phyloP scores from a whole-genome alignment of 2,329 filamentous ascomycete genomes.

The Arthrobotrys megalospora region DNA sequence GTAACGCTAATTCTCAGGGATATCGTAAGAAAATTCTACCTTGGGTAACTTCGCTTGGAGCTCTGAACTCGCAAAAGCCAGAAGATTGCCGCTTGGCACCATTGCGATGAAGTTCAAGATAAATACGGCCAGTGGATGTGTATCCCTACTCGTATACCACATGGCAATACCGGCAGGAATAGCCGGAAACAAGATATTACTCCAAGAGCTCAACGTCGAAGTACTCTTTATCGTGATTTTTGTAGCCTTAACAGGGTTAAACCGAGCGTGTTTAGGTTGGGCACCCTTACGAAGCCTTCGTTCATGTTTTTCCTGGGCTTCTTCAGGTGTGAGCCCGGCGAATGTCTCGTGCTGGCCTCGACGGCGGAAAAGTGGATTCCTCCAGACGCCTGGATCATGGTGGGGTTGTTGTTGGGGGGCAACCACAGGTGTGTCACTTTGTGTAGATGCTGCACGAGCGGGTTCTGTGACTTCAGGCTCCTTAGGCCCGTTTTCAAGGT shows the following conservation, averaged over 20 bases:
- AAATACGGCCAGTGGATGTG: constrained; percentile 46
- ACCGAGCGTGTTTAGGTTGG: constrained; percentile 37
- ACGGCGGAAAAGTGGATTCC: constrained; percentile 50
- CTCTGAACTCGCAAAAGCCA: constrained; percentile 49
- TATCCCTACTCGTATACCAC: constrained; percentile 42
- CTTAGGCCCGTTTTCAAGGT: constrained; percentile 47
- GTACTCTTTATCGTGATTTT: constrained; percentile 49
- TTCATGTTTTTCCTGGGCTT: constrained; percentile 37
- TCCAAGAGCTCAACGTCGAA: constrained; percentile 50
- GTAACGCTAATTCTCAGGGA: constrained; percentile 69
- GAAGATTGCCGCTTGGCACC: constrained; percentile 42
- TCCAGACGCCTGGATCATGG: constrained; percentile 39
- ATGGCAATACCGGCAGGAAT: constrained; percentile 50
- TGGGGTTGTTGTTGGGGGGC: neutral
- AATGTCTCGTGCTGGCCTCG: constrained; percentile 39
- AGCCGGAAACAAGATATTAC: constrained; percentile 48
- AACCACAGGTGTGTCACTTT: neutral
- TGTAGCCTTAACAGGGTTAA: constrained; percentile 45
- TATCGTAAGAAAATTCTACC: neutral
- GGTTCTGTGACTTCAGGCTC: constrained; percentile 8
- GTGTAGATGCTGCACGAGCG: neutral
- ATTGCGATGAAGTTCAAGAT: constrained; percentile 49
- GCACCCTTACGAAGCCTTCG: constrained; percentile 25
- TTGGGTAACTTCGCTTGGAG: constrained; percentile 50
- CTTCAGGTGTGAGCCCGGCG: constrained; percentile 37